Percentiles rank a stretch among this genome's conserved stretches.
phyloP scores from a whole-genome alignment of 257 asterid species.

The Solanum tarijense region DNA sequence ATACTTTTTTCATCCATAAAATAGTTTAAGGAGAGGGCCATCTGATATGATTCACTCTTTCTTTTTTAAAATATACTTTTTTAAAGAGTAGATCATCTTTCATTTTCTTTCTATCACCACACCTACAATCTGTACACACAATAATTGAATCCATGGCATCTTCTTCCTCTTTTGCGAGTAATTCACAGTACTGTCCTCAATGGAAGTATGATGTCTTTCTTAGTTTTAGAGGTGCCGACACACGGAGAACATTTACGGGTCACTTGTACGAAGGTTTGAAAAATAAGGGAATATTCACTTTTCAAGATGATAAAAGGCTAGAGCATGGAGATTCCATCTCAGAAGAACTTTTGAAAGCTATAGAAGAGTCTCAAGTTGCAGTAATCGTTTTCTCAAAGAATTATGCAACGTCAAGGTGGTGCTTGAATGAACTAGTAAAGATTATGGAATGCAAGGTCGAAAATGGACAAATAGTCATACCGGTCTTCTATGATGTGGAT shows the following conservation, averaged over 20 bases:
- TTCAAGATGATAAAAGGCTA: neutral
- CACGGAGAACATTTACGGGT: fast-evolving
- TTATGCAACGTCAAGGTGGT: neutral
- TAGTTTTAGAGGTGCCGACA: neutral
- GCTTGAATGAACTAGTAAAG: neutral
- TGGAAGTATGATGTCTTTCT: neutral
- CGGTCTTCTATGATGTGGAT: too few relatives aligned
- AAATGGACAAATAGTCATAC: too few relatives aligned
- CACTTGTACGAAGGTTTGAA: neutral
- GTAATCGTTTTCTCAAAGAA: neutral
- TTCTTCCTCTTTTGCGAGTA: too few relatives aligned
- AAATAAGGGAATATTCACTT: neutral
- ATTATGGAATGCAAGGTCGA: neutral
- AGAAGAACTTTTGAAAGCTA: too few relatives aligned
- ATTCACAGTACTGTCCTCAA: too few relatives aligned
- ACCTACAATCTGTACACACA: neutral
- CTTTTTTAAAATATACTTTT: too few relatives aligned
- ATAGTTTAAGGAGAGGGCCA: too few relatives aligned
- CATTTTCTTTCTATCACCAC: neutral
- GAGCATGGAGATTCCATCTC: neutral
- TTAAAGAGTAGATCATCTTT: too few relatives aligned
- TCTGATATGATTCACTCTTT: too few relatives aligned
- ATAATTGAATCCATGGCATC: too few relatives aligned
- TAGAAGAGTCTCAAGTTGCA: neutral
- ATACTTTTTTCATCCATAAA: too few relatives aligned